Percentiles rank a stretch among this genome's conserved stretches.
Conservation (phyloP, 495 filamentous ascomycete species). For the Aspergillus avenaceus region DNA sequence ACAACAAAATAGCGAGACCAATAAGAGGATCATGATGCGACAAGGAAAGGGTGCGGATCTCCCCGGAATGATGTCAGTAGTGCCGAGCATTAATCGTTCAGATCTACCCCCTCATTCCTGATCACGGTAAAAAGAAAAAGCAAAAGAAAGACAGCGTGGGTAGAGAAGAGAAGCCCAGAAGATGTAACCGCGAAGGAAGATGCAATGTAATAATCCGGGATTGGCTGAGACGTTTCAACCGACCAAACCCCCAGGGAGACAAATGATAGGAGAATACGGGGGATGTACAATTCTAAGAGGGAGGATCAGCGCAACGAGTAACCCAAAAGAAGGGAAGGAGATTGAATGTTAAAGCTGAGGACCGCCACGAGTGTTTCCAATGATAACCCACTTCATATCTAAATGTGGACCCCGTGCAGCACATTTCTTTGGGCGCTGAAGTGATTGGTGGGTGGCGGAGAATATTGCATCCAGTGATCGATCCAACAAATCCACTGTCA, state of each 20-base stretch:
- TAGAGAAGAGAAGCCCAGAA: neutral
- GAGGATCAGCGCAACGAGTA: neutral
- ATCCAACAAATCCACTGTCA: too few species aligned
- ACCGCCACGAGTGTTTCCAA: neutral
- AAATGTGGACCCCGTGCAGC: neutral
- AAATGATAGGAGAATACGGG: neutral
- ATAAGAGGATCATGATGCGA: neutral
- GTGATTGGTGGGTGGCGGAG: neutral
- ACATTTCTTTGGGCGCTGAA: neutral
- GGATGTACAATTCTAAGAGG: neutral
- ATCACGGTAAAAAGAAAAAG: neutral
- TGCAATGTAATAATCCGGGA: too few species aligned
- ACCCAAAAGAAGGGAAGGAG: neutral
- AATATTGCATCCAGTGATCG: too few species aligned
- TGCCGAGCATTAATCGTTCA: constrained; percentile 20
- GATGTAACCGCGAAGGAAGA: neutral
- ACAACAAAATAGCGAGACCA: constrained; percentile 5
- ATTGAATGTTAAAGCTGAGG: neutral
- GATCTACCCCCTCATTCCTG: constrained; percentile 11
- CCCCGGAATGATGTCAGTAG: constrained; percentile 6
- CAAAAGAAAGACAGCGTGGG: neutral
- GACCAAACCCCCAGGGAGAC: neutral
- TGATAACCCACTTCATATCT: neutral
- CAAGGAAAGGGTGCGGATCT: constrained; percentile 7
- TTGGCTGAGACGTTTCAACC: neutral